phyloP scores from a whole-genome alignment of 1,284 basidiomycete species.

The Trametes pubescens region DNA sequence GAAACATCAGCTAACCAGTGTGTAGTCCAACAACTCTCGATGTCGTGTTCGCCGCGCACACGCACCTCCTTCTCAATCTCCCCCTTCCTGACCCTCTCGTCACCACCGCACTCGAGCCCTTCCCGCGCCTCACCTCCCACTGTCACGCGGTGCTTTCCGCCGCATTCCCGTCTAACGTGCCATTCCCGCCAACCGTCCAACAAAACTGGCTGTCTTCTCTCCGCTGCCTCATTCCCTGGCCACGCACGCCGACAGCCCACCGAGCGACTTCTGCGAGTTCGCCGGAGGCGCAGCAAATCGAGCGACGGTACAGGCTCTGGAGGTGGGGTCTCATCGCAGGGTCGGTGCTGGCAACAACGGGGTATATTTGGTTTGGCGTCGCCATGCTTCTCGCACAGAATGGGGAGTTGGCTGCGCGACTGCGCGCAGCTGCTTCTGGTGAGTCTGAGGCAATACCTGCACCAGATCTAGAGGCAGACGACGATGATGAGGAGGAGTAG shows the following conservation, averaged over 20 bases:
- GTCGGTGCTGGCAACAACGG: conserved; percentile 36
- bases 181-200: conserved; percentile 30
- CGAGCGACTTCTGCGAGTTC: conserved; percentile 18
- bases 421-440: conserved; percentile 19
- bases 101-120: conserved; percentile 62
- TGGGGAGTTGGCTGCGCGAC: conserved; percentile 12
- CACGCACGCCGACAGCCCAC: conserved; percentile 18
- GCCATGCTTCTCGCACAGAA: conserved; percentile 18
- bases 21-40: conserved; percentile 69
- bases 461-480: conserved; percentile 30
- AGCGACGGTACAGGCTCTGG: conserved; percentile 44
- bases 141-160: conserved; percentile 56
- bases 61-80: conserved; percentile 64
- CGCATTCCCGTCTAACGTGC: conserved; percentile 40
- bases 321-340: conserved; percentile 47
- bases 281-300: conserved; percentile 44
- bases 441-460: conserved; percentile 44
- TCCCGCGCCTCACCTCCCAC: conserved; percentile 63
- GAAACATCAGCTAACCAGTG: background rate
- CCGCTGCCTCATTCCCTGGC: conserved; percentile 35
- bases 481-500: conserved; percentile 28
- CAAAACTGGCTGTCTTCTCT: conserved; percentile 34
- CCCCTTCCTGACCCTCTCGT: conserved; percentile 69
- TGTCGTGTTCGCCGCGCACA: conserved; percentile 69
- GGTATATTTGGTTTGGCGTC: conserved; percentile 21